phyloP scores from a whole-genome alignment of 192 early-diverging fungal genomes.

The Coemansia sp. region DNA sequence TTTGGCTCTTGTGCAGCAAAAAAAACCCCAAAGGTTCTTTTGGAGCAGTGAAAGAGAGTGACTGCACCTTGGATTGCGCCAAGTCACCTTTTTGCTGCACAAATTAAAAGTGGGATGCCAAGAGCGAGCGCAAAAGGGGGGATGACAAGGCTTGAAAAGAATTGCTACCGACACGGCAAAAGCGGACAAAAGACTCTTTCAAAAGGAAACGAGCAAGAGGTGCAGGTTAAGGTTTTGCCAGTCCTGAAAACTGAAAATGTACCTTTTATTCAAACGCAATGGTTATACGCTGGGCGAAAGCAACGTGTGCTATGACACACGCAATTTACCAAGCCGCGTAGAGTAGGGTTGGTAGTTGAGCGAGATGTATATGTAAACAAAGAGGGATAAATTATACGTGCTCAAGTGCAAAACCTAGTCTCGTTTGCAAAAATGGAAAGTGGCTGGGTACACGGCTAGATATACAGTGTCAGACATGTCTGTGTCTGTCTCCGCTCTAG shows the following conservation, averaged over 20 bases:
- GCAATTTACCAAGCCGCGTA: too few species aligned
- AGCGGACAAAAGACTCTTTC: not conserved
- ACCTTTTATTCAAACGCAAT: not conserved
- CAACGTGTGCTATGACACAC: not conserved
- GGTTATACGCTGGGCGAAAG: not conserved
- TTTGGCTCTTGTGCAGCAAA: not conserved
- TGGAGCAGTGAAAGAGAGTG: not conserved
- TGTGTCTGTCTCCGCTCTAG: not conserved
- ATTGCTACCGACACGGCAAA: not conserved
- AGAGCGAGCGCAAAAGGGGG: not conserved
- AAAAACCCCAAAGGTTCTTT: not conserved
- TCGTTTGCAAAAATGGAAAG: not conserved
- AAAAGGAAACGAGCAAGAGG: not conserved
- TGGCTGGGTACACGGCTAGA: not conserved
- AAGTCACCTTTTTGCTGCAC: not conserved
- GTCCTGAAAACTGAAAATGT: not conserved
- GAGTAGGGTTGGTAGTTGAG: not conserved
- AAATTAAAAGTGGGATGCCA: not conserved
- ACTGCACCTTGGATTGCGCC: not conserved
- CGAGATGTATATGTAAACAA: not conserved
- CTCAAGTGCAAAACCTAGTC: not conserved
- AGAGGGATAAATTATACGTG: not conserved
- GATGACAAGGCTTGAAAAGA: not conserved
- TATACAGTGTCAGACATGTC: not conserved
- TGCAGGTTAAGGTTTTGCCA: constrained; percentile 2